phyloP scores from a whole-genome alignment of 192 early-diverging fungal species.

The Phycomyces nitens region DNA sequence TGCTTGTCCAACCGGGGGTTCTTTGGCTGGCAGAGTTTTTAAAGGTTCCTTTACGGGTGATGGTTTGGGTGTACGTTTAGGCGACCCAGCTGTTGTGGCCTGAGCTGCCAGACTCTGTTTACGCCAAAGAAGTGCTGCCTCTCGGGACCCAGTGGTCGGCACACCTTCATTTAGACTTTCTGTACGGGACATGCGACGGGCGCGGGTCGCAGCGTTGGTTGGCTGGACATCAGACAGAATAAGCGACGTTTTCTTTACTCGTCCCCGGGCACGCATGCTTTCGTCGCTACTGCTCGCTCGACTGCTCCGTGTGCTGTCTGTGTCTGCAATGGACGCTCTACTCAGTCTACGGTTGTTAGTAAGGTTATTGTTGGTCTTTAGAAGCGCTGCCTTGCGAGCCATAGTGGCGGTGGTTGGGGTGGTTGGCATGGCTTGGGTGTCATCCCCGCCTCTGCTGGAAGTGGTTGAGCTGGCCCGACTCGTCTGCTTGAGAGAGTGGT shows the following conservation, averaged over 20 bases:
- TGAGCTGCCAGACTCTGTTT: conserved; percentile 2
- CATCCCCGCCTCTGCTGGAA: neutral
- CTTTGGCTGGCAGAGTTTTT: neutral
- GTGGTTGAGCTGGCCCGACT: conserved; percentile 1
- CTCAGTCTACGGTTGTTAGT: neutral
- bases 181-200: conserved; percentile 4
- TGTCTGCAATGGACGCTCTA: neutral
- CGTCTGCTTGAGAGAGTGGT: conserved; percentile 16
- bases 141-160: neutral
- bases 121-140: neutral
- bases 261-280: neutral
- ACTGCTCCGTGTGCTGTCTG: neutral
- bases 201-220: neutral
- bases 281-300: neutral
- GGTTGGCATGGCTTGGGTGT: neutral
- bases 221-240: neutral
- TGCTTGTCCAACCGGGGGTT: neutral
- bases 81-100: neutral
- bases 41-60: neutral
- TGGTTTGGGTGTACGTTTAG: neutral
- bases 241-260: neutral
- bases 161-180: conserved; percentile 8
- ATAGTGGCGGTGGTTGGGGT: neutral
- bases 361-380: neutral
- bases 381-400: too few species aligned